Percentiles rank a stretch among this genome's conserved stretches.
These are phyloP conservation scores for Yamadazyma oceani DNA, from an alignment of 1,139 yeast genomes.

Conservation along the genomic window DNA sequence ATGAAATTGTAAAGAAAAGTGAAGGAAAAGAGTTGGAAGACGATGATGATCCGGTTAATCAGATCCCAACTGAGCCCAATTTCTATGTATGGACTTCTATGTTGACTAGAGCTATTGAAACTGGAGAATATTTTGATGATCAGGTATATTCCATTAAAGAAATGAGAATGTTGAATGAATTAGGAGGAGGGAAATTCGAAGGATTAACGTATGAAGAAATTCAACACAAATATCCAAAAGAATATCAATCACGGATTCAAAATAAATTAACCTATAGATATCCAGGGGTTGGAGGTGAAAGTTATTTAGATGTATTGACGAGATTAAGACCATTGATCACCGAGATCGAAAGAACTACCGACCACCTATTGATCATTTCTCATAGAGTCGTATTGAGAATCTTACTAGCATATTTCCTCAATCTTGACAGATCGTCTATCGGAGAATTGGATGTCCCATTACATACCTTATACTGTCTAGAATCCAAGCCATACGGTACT, in stretches of 20 bases:
- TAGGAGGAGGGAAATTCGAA: slow-evolving; percentile 90
- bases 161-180: slow-evolving; percentile 90
- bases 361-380: slow-evolving; percentile 77
- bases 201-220: slow-evolving; percentile 89
- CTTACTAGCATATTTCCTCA: slow-evolving; percentile 83
- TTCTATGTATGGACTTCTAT: slow-evolving; percentile 94
- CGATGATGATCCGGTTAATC: slow-evolving; percentile 23
- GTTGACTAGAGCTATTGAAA: slow-evolving; percentile 74
- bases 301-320: slow-evolving; percentile 88
- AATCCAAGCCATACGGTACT: slow-evolving; percentile 93
- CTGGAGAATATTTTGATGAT: slow-evolving; percentile 73
- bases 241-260: slow-evolving; percentile 70
- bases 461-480: slow-evolving; percentile 85
- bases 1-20: slow-evolving; percentile 24
- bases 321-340: slow-evolving; percentile 87
- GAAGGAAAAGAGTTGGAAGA: slow-evolving; percentile 25
- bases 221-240: slow-evolving; percentile 64
- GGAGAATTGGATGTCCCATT: slow-evolving; percentile 92
- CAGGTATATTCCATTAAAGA: slow-evolving; percentile 77
- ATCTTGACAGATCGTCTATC: slow-evolving; percentile 76
- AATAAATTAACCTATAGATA: slow-evolving; percentile 83
- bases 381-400: slow-evolving; percentile 92
- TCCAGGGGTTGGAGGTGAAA: slow-evolving; percentile 98
- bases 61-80: slow-evolving; percentile 58
- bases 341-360: slow-evolving; percentile 89